Evolutionary conservation across 495 filamentous ascomycete genomes (phyloP).

Genomic region (Elasticomyces elasticus): DNA sequence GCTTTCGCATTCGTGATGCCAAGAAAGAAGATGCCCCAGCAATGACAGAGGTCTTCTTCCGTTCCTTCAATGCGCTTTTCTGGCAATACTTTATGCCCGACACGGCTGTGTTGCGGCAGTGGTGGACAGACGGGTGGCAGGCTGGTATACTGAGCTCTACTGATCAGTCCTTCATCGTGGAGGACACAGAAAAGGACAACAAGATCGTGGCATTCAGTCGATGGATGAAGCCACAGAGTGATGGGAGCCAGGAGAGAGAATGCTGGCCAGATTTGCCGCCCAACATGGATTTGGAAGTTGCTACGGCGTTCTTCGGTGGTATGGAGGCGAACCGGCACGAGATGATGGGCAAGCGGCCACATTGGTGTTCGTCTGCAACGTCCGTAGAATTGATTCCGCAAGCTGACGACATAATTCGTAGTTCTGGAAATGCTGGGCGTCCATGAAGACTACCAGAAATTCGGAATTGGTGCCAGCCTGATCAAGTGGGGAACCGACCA

Average conservation of each 20-base stretch:
- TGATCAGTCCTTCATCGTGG: constrained; percentile 14
- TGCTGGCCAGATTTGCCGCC: constrained; percentile 1
- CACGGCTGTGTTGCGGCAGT: neutral
- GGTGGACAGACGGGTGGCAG: constrained; percentile 8
- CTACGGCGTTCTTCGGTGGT: constrained; percentile 11
- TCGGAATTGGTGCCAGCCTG: constrained; percentile 8
- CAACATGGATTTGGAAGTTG: constrained; percentile 9
- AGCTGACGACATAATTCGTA: too few relatives aligned
- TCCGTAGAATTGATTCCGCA: neutral
- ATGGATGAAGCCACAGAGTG: constrained; percentile 11
- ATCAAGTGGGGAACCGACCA: constrained; percentile 20
- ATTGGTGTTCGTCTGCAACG: constrained; percentile 10
- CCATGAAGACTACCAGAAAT: constrained; percentile 12
- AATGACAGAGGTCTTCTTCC: constrained; percentile 9
- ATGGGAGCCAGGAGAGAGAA: constrained; percentile 10
- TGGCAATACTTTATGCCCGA: constrained; percentile 10
- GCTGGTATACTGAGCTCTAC: constrained; percentile 11
- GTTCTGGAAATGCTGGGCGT: constrained; percentile 18
- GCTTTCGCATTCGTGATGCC: constrained; percentile 4
- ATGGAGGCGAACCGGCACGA: constrained; percentile 12
- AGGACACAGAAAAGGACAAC: constrained; percentile 8
- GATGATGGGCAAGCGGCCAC: constrained; percentile 10
- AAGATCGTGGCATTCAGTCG: constrained; percentile 14
- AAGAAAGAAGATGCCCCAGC: constrained; percentile 6
- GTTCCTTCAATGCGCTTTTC: constrained; percentile 15